These are phyloP conservation scores for Seiridium cupressi DNA, from an alignment of 2,329 filamentous ascomycete genomes.

Conservation along the genomic window DNA sequence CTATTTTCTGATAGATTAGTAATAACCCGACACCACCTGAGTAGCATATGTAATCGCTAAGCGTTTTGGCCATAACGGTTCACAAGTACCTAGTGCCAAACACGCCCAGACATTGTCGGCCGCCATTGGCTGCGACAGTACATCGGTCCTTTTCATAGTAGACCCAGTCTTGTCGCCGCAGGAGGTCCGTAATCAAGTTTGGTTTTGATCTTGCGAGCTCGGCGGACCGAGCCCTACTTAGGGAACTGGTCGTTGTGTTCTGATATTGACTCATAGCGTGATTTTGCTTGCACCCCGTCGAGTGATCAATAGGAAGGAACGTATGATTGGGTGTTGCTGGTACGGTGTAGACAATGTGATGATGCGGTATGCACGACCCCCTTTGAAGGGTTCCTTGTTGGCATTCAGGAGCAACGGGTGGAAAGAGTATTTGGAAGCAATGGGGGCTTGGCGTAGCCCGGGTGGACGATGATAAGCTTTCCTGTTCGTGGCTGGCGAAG, in stretches of 20 bases:
- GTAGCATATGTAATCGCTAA: too few species aligned
- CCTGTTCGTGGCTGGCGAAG: not conserved
- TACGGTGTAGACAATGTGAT: not conserved
- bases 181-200: conserved; percentile 6
- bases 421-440: not conserved
- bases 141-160: conserved; percentile 6
- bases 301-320: not conserved
- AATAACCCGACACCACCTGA: not conserved
- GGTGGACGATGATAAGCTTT: conserved; percentile 1
- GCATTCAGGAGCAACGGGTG: not conserved
- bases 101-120: conserved; percentile 3
- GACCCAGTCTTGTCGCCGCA: conserved; percentile 5
- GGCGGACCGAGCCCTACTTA: conserved; percentile 1
- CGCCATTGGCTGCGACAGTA: conserved; percentile 1
- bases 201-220: conserved; percentile 4
- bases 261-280: not conserved
- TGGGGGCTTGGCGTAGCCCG: not conserved
- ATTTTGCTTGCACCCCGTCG: not conserved
- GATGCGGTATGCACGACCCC: not conserved
- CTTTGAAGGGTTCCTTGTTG: not conserved
- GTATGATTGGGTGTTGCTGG: not conserved
- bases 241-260: not conserved
- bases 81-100: not conserved
- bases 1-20: not conserved
- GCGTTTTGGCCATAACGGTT: not conserved